A percentile compares a stretch with the other conserved stretches of the same genome.
Conservation (phyloP, 139 green algal species). For the Haematococcus sp. region DNA sequence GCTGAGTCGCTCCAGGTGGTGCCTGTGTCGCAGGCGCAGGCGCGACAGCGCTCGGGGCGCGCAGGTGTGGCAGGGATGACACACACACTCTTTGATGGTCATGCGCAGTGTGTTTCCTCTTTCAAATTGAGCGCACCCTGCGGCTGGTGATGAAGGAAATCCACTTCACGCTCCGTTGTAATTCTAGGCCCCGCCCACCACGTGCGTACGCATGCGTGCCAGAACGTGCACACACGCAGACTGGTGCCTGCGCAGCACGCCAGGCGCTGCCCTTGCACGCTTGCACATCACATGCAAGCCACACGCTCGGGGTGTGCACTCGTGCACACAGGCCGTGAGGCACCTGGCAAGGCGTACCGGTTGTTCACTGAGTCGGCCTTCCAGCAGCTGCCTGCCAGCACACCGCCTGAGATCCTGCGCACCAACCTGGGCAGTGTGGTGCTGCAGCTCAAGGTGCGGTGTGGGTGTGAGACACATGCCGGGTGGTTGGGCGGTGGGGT, state of each 20-base stretch:
- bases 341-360: slow-evolving; percentile 83
- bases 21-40: slow-evolving; percentile 78
- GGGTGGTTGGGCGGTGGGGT: neutral
- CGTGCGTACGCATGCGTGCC: too few relatives aligned
- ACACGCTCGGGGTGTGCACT: too few relatives aligned
- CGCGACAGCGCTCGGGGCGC: slow-evolving; percentile 78
- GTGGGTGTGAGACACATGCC: neutral
- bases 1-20: slow-evolving; percentile 81
- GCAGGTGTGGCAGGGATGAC: slow-evolving; percentile 49
- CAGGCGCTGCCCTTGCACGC: too few relatives aligned
- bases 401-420: slow-evolving; percentile 83
- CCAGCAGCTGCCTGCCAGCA: slow-evolving; percentile 49
- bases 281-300: neutral
- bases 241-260: too few relatives aligned
- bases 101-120: too few relatives aligned
- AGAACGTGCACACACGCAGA: too few relatives aligned
- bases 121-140: too few relatives aligned
- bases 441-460: slow-evolving; percentile 66
- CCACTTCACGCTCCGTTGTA: too few relatives aligned
- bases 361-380: slow-evolving; percentile 90
- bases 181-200: too few relatives aligned
- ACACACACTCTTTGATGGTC: neutral
- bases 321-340: slow-evolving; percentile 65
- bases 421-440: slow-evolving; percentile 74
- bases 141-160: too few relatives aligned